Percentiles rank a stretch among this genome's conserved stretches.
Conservation (phyloP, 2,329 filamentous ascomycete genomes). For the Fonsecaea multimorphosa region DNA sequence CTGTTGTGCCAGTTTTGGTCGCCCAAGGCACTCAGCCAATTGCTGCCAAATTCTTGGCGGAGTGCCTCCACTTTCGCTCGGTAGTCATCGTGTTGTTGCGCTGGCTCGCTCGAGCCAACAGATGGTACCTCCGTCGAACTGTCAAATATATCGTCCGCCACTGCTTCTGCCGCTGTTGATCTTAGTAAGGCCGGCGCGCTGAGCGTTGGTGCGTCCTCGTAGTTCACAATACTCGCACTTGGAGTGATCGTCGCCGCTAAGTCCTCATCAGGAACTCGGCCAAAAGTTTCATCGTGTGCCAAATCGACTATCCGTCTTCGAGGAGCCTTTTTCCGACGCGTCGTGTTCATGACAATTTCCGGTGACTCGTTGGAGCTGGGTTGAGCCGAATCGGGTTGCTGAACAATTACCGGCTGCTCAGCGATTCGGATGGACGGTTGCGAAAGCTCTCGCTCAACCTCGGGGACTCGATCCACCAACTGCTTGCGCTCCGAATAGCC, state of each 20-base stretch:
- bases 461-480: conserved; percentile 78
- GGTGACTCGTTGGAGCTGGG: conserved; percentile 19
- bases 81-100: conserved; percentile 67
- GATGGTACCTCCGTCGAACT: conserved; percentile 23
- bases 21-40: conserved; percentile 83
- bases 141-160: conserved; percentile 23
- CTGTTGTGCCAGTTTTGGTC: conserved; percentile 68
- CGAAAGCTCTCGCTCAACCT: conserved; percentile 67
- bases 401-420: conserved; percentile 28
- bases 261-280: conserved; percentile 29
- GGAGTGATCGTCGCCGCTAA: conserved; percentile 27
- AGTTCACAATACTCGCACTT: conserved; percentile 22
- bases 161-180: conserved; percentile 49
- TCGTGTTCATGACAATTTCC: conserved; percentile 40
- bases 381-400: conserved; percentile 21
- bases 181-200: conserved; percentile 59
- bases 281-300: conserved; percentile 52
- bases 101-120: conserved; percentile 19
- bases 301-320: conserved; percentile 65
- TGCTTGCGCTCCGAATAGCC: conserved; percentile 85
- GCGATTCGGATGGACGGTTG: conserved; percentile 49
- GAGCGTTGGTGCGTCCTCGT: conserved; percentile 29
- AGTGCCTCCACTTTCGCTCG: conserved; percentile 86
- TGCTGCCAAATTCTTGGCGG: conserved; percentile 81
- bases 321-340: conserved; percentile 56